Base-by-base conservation (phyloP, 2,329 filamentous ascomycete genomes). In the Ascomycota sp. region DNA sequence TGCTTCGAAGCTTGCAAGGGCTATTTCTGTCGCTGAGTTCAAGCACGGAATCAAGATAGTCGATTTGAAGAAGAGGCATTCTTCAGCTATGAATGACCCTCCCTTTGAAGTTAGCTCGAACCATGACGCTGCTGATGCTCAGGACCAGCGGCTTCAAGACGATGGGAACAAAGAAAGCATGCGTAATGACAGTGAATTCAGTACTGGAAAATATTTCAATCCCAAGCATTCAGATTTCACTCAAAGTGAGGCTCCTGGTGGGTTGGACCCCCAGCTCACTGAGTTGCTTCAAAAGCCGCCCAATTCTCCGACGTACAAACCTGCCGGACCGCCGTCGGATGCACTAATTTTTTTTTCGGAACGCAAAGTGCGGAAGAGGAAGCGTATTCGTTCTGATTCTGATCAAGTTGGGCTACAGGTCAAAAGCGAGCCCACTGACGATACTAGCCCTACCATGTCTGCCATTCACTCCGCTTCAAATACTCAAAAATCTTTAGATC, bases 401-500 rank as follows among this genome's bases (percentile, higher is more conserved):
- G 44, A 43, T 7, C 33, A 37, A 4, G 43, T 42, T 2, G 28
- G 40, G 11, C 43, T 40, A 8, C 53, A 43, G 30, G 38, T 66
- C 27, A 68, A 69, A 40, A 34, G 38, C 5, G 63, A 68, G 27
- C 22, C 32, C 7, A 21, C 25, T 3, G 39, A 38, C n/a, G 33
- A 36, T 20, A 48, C 45, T 4, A 52, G 48, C 26, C 49, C 47
- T n/a, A 30, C 44, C 13, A 15, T 40, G 11, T 32, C 40, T 3
- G 28, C 34, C 4, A 37, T 38, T 2, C 35, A 40, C 7, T 34
- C 32, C 27, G 35, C 35, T 7, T 34, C 58, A 34, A 40, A 49
- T 13, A 52, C 57, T 1, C 54, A 64, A 25, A 69, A 71, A 30
- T 75, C 68, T 31, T 56, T 75, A 30, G 71, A 77, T 41, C 53